A percentile compares a stretch with the other conserved stretches of the same genome.
These are phyloP conservation scores for Marasmius tenuissimus DNA, from an alignment of 1,284 basidiomycete species.

Conservation along the genomic window DNA sequence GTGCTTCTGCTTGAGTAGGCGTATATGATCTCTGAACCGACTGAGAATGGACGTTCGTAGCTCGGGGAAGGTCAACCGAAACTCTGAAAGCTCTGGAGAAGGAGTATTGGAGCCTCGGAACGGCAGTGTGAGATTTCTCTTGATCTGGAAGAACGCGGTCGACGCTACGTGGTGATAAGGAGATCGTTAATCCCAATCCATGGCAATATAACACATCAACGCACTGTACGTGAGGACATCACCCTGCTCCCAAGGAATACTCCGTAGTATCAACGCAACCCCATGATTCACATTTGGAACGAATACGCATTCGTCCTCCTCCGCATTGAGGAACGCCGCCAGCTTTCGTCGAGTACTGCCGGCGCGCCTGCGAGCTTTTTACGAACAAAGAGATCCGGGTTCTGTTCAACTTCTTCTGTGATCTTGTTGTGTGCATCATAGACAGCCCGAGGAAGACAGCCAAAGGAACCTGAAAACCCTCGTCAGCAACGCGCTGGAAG, in stretches of 20 bases:
- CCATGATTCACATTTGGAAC: constrained; percentile 69
- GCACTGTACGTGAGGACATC: constrained; percentile 47
- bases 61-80: constrained; percentile 63
- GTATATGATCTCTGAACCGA: constrained; percentile 47
- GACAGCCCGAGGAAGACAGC: constrained; percentile 65
- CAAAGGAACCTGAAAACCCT: constrained; percentile 58
- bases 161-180: neutral
- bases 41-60: constrained; percentile 59
- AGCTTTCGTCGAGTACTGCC: constrained; percentile 46
- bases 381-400: constrained; percentile 66
- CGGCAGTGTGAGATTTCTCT: neutral
- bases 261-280: constrained; percentile 64
- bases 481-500: neutral
- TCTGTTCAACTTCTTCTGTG: constrained; percentile 50
- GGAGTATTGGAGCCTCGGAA: constrained; percentile 60
- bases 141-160: neutral
- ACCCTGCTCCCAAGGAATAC: constrained; percentile 49
- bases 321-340: constrained; percentile 60
- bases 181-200: neutral
- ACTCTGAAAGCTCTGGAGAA: constrained; percentile 55
- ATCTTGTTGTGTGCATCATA: constrained; percentile 47
- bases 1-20: neutral
- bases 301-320: constrained; percentile 62
- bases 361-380: constrained; percentile 39
- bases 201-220: constrained; percentile 20